Base-by-base conservation (phyloP, 2,329 filamentous ascomycete genomes). In the Fusarium mundagurra region DNA sequence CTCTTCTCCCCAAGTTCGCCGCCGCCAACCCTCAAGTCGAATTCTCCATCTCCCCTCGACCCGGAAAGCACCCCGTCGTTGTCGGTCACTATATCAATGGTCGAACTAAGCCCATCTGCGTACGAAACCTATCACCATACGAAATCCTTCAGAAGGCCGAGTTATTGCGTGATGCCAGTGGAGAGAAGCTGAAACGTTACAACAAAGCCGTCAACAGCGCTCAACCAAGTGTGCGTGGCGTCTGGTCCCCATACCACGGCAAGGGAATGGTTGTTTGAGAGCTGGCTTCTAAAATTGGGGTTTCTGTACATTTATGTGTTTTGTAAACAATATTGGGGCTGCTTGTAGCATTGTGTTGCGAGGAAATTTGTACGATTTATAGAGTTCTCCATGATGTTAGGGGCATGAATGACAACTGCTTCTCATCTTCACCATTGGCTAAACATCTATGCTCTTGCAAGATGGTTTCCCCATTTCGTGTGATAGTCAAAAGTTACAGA, bases 81-180 rank as follows among this genome's bases (percentile, higher is more conserved):
- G 91, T 92, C 78, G 96, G 94, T 66, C 90, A 94, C 83, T 99
- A 97, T 85, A 94, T 98, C 87, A 98, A 98, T 83, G 95, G 96
- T 72, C 89, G 91, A 34, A 88, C 93, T 72, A 96, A 96, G 83
- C 89, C 94, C 16, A 90, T 98, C 60, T 98, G 95, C 83, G 95
- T 98, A 65, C 90, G 93, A 77, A 98, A 98, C 79, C 83, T 98
- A 81, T 91, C 95, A 77, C 90, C 91, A 36, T 89, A 92, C 69
- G 92, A 97, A 82, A 92, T 99, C 43, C 82, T 95, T 63, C 88
- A 94, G 80, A 98, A 98, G 87, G 91, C 89, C 1, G 88, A 93
- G 81, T 82, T 94, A 69, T 81, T 96, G 78, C 88, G 93, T 68
- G 91, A 94, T 81, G 90, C 92, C 29, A 95, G 88, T 76, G 94